These are phyloP conservation scores for Phaseolus coccineus DNA, from an alignment of 331 rosid genomes.

Conservation along the genomic window DNA sequence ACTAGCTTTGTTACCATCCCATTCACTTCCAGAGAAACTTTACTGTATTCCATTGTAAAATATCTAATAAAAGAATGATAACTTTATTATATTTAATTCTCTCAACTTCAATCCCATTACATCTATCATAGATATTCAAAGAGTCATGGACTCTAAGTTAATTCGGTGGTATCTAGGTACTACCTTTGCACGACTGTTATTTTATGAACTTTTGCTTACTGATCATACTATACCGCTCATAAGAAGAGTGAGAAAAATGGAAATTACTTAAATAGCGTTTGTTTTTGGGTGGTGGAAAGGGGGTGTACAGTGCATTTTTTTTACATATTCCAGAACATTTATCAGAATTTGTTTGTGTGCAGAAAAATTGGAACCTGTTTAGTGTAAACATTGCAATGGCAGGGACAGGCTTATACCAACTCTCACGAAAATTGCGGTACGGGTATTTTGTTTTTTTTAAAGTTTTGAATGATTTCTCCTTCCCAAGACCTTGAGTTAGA, in stretches of 20 bases:
- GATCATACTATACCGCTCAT: background rate
- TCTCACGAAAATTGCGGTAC: conserved; percentile 61
- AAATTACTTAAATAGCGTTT: background rate
- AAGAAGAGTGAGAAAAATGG: conserved; percentile 21
- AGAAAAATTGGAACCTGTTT: conserved; percentile 71
- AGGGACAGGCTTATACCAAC: conserved; percentile 64
- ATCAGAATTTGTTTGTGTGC: conserved; percentile 37
- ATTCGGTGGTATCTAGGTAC: background rate
- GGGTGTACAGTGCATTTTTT: background rate
- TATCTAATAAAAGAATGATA: background rate
- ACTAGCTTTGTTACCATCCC: background rate
- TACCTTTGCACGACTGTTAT: background rate
- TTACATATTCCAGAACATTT: conserved; percentile 9
- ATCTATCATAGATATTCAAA: too few species aligned
- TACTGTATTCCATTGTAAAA: background rate
- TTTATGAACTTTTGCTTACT: background rate
- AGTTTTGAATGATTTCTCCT: conserved; percentile 1
- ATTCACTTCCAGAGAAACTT: background rate
- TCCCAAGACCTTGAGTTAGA: background rate
- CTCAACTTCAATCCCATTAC: background rate
- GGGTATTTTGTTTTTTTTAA: conserved; percentile 6
- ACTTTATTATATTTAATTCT: background rate
- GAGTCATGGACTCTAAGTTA: too few species aligned
- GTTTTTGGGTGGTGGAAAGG: background rate
- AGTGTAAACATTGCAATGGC: conserved; percentile 73